Evolutionary conservation across 805 yeast species (phyloP), one percentile per base, ranked within the genome.

Genomic region (Kazachstania kunashirensis): DNA sequence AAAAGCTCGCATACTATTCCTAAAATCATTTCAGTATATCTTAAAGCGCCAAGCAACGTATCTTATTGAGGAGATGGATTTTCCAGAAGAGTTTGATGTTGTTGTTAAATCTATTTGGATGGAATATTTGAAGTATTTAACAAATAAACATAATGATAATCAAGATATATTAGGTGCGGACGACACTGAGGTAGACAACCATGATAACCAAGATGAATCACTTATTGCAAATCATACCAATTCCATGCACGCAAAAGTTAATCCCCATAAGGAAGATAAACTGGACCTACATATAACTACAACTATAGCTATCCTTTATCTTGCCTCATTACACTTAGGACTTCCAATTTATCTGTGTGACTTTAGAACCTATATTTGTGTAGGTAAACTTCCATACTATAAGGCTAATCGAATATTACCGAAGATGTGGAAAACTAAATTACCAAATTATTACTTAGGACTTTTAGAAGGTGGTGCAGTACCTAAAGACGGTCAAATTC

Each of bases 291-390:
- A 48, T 31, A 45, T 55, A 33, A 37, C 42, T 7, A 37, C 61
- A 19, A 36, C 62, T 2, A 19, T 68, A 4, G 48, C 67, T 6
- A 47, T 77, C 1, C 55, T 75, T 14, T 79, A 77, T 50, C 39
- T 77, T 33, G 71, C 77, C 2, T 50, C 71, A n/a, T 42, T 70
- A 7, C 65, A 67, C 38, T 45, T 75, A 43, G 62, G 66, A 20
- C 41, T 66, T 15, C 81, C 84, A 0, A 39, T 78, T 1, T 74
- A 70, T 47, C 43, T 69, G 5, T 54, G 58, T 37, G 82, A 77
- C 49, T 52, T 75, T 13, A 47, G 74, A 17, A 46, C 50, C 4
- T 59, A 70, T 55, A 53, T 71, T 4, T 48, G 63, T 20, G 46
- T 59, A 2, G 70, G 70, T 33, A 57, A 61, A 23, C 54, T 80